Evolutionary conservation across 768 basidiomycete species (phyloP), one percentile per base, ranked within the genome.

Genomic region (Pleurotus salmoneostramineus): DNA sequence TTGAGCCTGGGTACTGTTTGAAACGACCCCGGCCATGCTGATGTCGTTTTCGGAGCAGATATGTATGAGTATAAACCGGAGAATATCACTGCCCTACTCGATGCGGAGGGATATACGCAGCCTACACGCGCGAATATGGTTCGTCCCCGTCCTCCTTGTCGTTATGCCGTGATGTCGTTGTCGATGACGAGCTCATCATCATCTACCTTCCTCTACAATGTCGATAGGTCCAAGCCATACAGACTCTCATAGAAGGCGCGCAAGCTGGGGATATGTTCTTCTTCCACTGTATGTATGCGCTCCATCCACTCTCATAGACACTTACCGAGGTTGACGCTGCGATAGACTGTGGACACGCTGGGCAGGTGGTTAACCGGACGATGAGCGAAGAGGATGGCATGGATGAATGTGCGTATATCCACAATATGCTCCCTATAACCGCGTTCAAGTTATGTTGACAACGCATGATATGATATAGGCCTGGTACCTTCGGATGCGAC

Each of bases 341-440:
- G 27, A n/a, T 36, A 77, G 76, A 80, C 62, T 77, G 82, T 0
- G 83, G 83, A 0, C 83, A 85, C 61, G 77, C 76, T 0, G 61
- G 63, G 10, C 83, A 85, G 60, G 67, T 76, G 5, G 60, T 71
- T 1, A 80, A 77, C 27, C 58, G 66, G 14, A 70, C 82, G 58
- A 68, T 71, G 6, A 76, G 69, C 1, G 83, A 84, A 60, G 71
- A 76, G 17, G 83, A 85, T 59, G 77, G 80, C 2, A 65, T 72
- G 56, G 82, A 84, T 49, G 83, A 85, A 69, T 77, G 83, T 82
- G 37, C 17, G 73, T 42, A n/a, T 42, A 42, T 42, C n/a, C n/a
- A n/a, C 40, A n/a, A n/a, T 42, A 10, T 8, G 2, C 40, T 8
- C 40, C 3, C 40, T 42, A 10, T 8, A 8, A n/a, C 40, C n/a